phyloP scores from a whole-genome alignment of 352 stramenopile genomes.

The Pythium rishiriense region DNA sequence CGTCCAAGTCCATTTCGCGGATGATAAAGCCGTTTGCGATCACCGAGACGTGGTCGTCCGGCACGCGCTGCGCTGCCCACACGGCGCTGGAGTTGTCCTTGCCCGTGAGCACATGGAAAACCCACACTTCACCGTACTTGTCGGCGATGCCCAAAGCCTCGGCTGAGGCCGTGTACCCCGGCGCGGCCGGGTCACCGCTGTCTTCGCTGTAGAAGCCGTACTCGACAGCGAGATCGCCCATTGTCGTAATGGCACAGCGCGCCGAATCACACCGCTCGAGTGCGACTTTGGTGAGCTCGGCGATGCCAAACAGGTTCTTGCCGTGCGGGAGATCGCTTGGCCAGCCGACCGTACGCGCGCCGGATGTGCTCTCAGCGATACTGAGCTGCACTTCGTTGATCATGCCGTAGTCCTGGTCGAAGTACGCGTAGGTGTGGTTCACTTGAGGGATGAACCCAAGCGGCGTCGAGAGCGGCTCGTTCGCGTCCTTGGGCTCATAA shows the following conservation, averaged over 20 bases:
- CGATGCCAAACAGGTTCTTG: conserved; percentile 78
- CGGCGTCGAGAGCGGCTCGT: conserved; percentile 34
- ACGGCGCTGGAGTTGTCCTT: conserved; percentile 74
- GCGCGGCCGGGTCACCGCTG: conserved; percentile 37
- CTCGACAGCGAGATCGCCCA: conserved; percentile 85
- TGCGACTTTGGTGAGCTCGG: conserved; percentile 76
- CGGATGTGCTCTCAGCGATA: conserved; percentile 88
- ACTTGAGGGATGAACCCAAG: conserved; percentile 83
- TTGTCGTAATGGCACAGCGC: conserved; percentile 68
- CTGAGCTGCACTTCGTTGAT: conserved; percentile 90
- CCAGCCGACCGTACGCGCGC: conserved; percentile 58
- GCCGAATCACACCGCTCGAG: conserved; percentile 77
- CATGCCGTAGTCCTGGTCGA: conserved; percentile 88
- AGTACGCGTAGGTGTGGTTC: conserved; percentile 84
- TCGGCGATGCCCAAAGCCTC: conserved; percentile 84
- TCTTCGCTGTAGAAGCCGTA: conserved; percentile 91
- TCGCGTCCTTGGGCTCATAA: conserved; percentile 39
- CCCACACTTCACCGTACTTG: conserved; percentile 77
- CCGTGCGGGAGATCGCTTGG: conserved; percentile 41
- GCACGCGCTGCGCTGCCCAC: conserved; percentile 89
- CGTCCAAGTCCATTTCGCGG: conserved; percentile 62
- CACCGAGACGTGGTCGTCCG: conserved; percentile 74
- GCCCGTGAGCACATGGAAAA: conserved; percentile 91
- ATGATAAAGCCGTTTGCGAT: conserved; percentile 92
- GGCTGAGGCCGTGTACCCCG: conserved; percentile 42